Evolutionary conservation across 2,329 filamentous ascomycete genomes (phyloP).

Genomic region (Gnomoniopsis sp.): DNA sequence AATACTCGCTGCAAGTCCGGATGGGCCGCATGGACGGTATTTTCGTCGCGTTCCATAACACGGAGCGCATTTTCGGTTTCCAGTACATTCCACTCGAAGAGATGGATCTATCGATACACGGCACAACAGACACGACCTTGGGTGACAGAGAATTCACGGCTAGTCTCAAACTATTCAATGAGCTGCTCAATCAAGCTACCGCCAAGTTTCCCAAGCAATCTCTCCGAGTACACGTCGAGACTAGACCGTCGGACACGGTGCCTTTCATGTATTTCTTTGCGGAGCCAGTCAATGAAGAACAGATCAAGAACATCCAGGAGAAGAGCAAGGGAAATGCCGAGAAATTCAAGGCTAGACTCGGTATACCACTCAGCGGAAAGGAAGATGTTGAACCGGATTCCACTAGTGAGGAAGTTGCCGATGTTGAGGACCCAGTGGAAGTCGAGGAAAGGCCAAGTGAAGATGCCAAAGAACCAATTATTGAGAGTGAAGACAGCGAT

Average conservation of each 20-base stretch:
- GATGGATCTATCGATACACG: slow-evolving; percentile 89
- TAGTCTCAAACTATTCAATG: slow-evolving; percentile 75
- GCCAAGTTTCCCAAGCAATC: slow-evolving; percentile 71
- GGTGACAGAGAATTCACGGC: slow-evolving; percentile 84
- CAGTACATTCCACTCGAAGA: slow-evolving; percentile 86
- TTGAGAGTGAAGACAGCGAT: slow-evolving; percentile 28
- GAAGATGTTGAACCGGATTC: slow-evolving; percentile 22
- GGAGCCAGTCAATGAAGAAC: slow-evolving; percentile 71
- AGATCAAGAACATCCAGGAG: slow-evolving; percentile 72
- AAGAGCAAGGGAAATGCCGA: slow-evolving; percentile 62
- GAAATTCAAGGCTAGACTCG: slow-evolving; percentile 62
- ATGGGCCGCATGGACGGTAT: slow-evolving; percentile 99
- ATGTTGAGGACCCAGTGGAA: slow-evolving; percentile 26
- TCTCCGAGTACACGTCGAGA: slow-evolving; percentile 79
- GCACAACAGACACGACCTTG: slow-evolving; percentile 59
- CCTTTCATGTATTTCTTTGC: slow-evolving; percentile 87
- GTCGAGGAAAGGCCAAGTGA: slow-evolving; percentile 21
- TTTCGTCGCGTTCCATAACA: slow-evolving; percentile 95
- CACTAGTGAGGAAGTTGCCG: slow-evolving; percentile 20
- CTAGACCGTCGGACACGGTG: slow-evolving; percentile 49
- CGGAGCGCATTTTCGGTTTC: slow-evolving; percentile 92
- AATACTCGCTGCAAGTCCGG: slow-evolving; percentile 93
- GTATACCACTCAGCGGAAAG: slow-evolving; percentile 35
- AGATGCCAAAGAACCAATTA: slow-evolving; percentile 19
- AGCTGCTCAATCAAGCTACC: slow-evolving; percentile 73